These are phyloP conservation scores for Nannochloropsis gaditana DNA, from an alignment of 108 stramenopile species.

Conservation along the genomic window DNA sequence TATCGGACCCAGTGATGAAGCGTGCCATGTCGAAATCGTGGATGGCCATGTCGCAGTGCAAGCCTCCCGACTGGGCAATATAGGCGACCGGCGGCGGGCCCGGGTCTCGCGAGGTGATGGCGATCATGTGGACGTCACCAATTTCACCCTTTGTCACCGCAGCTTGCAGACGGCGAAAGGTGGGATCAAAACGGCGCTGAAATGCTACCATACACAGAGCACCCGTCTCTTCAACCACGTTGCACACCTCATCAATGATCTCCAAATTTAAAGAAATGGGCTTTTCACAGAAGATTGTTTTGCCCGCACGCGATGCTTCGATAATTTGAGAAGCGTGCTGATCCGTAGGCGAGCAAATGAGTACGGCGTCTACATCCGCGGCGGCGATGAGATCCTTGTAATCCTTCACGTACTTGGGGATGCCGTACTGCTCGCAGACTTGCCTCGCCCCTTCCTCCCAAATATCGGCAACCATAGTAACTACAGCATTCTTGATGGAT, in stretches of 20 bases:
- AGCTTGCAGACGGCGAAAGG: conserved; percentile 43
- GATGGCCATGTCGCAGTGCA: conserved; percentile 47
- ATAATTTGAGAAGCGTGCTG: conserved; percentile 44
- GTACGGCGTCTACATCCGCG: conserved; percentile 44
- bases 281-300: conserved; percentile 48
- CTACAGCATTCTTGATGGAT: conserved; percentile 38
- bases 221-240: conserved; percentile 38
- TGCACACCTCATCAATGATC: conserved; percentile 39
- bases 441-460: conserved; percentile 35
- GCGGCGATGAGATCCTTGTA: conserved; percentile 44
- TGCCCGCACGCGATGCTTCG: conserved; percentile 36
- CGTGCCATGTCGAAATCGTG: conserved; percentile 50
- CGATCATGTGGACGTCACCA: conserved; percentile 41
- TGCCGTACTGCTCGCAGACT: conserved; percentile 39
- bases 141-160: conserved; percentile 41
- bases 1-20: conserved; percentile 41
- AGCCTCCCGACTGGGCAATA: conserved; percentile 41
- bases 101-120: conserved; percentile 41
- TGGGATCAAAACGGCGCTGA: conserved; percentile 47
- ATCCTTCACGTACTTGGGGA: conserved; percentile 39
- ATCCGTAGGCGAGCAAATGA: conserved; percentile 48
- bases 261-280: conserved; percentile 37
- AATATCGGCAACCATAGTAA: conserved; percentile 45
- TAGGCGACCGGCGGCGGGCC: conserved; percentile 40
- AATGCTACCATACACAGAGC: conserved; percentile 47